A percentile compares a stretch with the other conserved stretches of the same genome.
Conservation (phyloP, 345 rosid genomes). For the Salix exigua region DNA sequence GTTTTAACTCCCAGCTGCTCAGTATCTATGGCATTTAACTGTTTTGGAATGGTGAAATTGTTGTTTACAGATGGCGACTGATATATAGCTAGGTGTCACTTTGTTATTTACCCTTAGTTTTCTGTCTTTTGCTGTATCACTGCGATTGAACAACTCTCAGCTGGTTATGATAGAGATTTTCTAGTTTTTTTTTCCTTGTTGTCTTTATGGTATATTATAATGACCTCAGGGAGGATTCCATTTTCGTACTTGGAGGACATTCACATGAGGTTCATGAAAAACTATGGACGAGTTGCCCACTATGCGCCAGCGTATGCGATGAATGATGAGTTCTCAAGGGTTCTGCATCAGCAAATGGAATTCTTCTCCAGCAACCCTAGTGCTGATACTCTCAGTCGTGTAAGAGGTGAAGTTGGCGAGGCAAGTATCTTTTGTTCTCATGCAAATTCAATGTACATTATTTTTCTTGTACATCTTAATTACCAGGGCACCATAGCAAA, state of each 20-base stretch:
- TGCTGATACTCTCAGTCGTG: constrained; percentile 86
- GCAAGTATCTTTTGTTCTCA: constrained; percentile 32
- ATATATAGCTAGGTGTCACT: no score
- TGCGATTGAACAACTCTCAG: no score
- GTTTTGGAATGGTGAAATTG: no score
- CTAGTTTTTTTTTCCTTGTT: background rate
- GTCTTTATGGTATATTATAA: background rate
- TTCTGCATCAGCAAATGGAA: constrained; percentile 98
- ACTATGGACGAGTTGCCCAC: constrained; percentile 77
- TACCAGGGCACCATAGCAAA: background rate
- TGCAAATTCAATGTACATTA: background rate
- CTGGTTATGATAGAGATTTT: background rate
- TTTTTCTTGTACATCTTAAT: background rate
- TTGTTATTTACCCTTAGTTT: no score
- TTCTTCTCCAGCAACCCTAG: constrained; percentile 90
- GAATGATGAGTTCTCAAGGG: constrained; percentile 99
- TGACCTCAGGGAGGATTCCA: constrained; percentile 79
- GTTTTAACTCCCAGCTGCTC: no score
- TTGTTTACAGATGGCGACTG: no score
- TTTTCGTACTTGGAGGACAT: constrained; percentile 96
- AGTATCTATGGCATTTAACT: no score
- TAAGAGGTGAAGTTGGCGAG: constrained; percentile 94
- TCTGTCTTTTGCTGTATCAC: no score
- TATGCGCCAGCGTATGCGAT: constrained; percentile 91
- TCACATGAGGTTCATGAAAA: constrained; percentile 96